Evolutionary conservation across 306 rosid species (phyloP), one percentile per base, ranked within the genome.

Genomic region (Arachis stenosperma): DNA sequence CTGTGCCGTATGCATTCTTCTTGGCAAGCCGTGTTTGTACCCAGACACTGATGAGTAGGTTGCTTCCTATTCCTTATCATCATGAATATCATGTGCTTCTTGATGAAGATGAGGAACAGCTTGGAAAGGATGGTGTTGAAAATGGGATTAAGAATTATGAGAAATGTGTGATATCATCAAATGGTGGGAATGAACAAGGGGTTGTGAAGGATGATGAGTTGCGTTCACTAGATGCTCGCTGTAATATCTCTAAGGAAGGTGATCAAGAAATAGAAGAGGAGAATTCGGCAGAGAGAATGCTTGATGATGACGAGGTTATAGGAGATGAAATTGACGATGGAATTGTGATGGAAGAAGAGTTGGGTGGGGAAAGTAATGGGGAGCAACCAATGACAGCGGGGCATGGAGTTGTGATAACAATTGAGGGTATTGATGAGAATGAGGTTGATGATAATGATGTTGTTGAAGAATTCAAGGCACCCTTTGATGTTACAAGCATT

Each of bases 1-100:
- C 90, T 47, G 58, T 91, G 67, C 97, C 97, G 37, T 88, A 66
- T 44, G 95, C 84, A 2, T 7, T 91, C 30, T 78, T 85, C 63
- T 81, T 85, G 52, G 97, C 86, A 4, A 88, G 84, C 73, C 89
- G 85, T 71, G 88, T 71, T 52, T 89, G 85, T 75, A 65, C 91
- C 10, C 81, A 81, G 68, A 81, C 36, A 60, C 53, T 94, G 9
- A 86, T 91, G 98, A 81, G 79, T 33, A 83, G 67, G 75, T 74
- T 92, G 74, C 86, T 94, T 6, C 96, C 95, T 3, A 62, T 39
- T 13, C 86, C 57, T 48, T 4, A 87, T 67, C 56, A 59, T 1
- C 68, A 63, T 42, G 42, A 79, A 4, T 7, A 12, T 6, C 55
- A 52, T n/a, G 27, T 3, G 47, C 60, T 22, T 29, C 33, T 17